A percentile compares a stretch with the other conserved stretches of the same genome.
These are phyloP conservation scores for Elsinoe ampelina DNA, from an alignment of 2,329 filamentous ascomycete genomes.

Conservation along the genomic window DNA sequence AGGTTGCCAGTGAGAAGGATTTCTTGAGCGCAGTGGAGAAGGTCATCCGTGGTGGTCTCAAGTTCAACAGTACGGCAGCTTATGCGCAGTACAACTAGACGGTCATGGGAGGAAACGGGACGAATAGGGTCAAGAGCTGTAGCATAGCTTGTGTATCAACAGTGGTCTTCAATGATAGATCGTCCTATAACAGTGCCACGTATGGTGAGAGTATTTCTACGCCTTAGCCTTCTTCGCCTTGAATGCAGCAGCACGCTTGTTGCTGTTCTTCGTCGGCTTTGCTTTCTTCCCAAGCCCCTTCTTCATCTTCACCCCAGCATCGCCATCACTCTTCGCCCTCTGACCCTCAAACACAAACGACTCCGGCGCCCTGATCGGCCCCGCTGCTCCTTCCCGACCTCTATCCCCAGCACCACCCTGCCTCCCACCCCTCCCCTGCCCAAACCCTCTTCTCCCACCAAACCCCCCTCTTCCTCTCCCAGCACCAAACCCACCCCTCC, in stretches of 20 bases:
- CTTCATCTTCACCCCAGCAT: constrained; percentile 47
- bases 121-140: neutral
- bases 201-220: neutral
- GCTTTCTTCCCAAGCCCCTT: constrained; percentile 37
- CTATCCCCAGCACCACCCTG: neutral
- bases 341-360: constrained; percentile 73
- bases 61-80: constrained; percentile 97
- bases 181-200: neutral
- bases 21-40: constrained; percentile 97
- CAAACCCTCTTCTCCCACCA: constrained; percentile 14
- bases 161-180: neutral
- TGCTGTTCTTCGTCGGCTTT: constrained; percentile 36
- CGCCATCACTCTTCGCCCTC: constrained; percentile 58
- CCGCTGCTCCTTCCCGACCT: neutral
- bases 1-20: constrained; percentile 98
- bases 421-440: neutral
- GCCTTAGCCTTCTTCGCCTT: constrained; percentile 31
- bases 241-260: constrained; percentile 37
- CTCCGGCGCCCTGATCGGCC: constrained; percentile 51
- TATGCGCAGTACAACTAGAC: constrained; percentile 98
- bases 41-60: constrained; percentile 97
- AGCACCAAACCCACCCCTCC: constrained; percentile 21
- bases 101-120: neutral
- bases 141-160: constrained; percentile 10
- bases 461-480: constrained; percentile 20